Conservation (phyloP, 2,329 filamentous ascomycete genomes). For the Penicillium sp. region DNA sequence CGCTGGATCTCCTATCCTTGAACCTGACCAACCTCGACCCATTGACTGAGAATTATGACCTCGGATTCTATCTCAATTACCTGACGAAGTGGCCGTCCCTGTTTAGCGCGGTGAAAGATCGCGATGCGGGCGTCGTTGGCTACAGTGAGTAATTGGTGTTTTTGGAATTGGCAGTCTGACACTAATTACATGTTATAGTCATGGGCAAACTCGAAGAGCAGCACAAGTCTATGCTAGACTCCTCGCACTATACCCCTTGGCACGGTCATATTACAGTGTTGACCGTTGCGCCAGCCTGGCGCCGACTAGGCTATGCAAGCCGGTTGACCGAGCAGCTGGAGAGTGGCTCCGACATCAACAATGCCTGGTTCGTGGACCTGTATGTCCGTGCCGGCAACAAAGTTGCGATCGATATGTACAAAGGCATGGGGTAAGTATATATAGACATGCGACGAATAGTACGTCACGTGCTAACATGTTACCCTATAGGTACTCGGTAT, state of each 20-base stretch:
- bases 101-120: constrained; percentile 87
- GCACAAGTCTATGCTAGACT: constrained; percentile 69
- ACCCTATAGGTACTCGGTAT: constrained; percentile 68
- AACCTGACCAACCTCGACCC: constrained; percentile 95
- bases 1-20: constrained; percentile 81
- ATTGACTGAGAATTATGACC: constrained; percentile 95
- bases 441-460: background rate
- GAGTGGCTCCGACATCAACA: constrained; percentile 72
- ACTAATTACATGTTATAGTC: constrained; percentile 54
- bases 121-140: constrained; percentile 82
- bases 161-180: background rate
- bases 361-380: constrained; percentile 93
- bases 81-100: constrained; percentile 93
- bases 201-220: constrained; percentile 96
- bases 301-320: constrained; percentile 82
- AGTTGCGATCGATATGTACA: constrained; percentile 84
- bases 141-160: constrained; percentile 65
- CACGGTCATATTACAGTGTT: constrained; percentile 97
- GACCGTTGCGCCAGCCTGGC: constrained; percentile 83
- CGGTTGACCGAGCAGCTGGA: constrained; percentile 80
- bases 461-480: constrained; percentile 2
- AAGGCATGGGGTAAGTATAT: constrained; percentile 70
- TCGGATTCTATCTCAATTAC: constrained; percentile 94
- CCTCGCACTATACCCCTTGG: constrained; percentile 95
- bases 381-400: constrained; percentile 89